A percentile compares a stretch with the other conserved stretches of the same genome.
Evolutionary conservation across 169 alveolate genomes (phyloP).

Genomic region (Plasmodium relictum): DNA sequence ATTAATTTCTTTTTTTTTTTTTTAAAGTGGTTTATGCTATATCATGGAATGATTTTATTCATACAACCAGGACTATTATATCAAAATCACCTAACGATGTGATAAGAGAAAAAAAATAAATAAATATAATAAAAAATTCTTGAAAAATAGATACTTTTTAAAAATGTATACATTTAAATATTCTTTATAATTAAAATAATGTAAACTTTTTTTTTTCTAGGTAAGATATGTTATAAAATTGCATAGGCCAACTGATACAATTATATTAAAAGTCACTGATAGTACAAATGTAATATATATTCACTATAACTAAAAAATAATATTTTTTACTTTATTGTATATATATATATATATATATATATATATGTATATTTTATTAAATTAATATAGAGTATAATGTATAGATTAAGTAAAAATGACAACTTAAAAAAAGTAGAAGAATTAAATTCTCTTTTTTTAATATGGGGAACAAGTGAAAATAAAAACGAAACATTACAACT

Average conservation of each 20-base stretch:
- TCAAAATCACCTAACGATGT: slow-evolving; percentile 64
- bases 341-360: slow-evolving; percentile 1
- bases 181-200: neutral
- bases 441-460: slow-evolving; percentile 61
- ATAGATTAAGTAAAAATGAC: slow-evolving; percentile 58
- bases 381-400: slow-evolving; percentile 59
- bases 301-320: neutral
- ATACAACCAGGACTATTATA: slow-evolving; percentile 57
- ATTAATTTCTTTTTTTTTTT: slow-evolving; percentile 15
- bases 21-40: slow-evolving; percentile 71
- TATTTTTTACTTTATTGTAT: neutral
- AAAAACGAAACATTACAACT: slow-evolving; percentile 54
- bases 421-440: slow-evolving; percentile 59
- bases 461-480: slow-evolving; percentile 67
- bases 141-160: neutral
- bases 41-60: slow-evolving; percentile 66
- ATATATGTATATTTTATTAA: neutral
- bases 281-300: slow-evolving; percentile 42
- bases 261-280: slow-evolving; percentile 76
- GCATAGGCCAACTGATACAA: slow-evolving; percentile 51
- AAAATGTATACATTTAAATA: neutral
- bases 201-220: slow-evolving; percentile 31
- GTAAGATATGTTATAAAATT: slow-evolving; percentile 76
- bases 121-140: too few relatives aligned
- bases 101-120: neutral